A percentile compares a stretch with the other conserved stretches of the same genome.
These are phyloP conservation scores for Boletus insuetus DNA, from an alignment of 768 basidiomycete species.

Conservation along the genomic window DNA sequence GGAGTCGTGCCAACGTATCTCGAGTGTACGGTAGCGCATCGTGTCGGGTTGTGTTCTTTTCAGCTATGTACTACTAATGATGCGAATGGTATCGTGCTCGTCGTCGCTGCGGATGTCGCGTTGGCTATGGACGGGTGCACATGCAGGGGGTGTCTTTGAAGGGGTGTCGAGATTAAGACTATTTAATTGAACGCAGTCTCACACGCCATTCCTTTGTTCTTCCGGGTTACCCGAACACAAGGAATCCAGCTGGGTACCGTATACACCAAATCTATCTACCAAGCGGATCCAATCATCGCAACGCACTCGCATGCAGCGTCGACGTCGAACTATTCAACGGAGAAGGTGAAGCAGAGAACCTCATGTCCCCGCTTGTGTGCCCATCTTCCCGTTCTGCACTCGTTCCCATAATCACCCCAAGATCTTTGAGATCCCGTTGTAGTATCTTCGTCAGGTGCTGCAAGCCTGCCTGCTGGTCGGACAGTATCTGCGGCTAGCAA, in stretches of 20 bases:
- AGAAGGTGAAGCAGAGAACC: conserved; percentile 19
- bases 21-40: conserved; percentile 88
- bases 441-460: conserved; percentile 78
- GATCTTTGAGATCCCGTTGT: conserved; percentile 59
- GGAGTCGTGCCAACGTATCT: conserved; percentile 95
- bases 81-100: conserved; percentile 2
- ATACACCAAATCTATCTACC: conserved; percentile 7
- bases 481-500: conserved; percentile 53
- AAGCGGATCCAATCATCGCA: conserved; percentile 15
- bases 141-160: background rate
- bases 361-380: conserved; percentile 13
- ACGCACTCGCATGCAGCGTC: conserved; percentile 24
- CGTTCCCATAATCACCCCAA: conserved; percentile 59
- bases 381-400: conserved; percentile 36
- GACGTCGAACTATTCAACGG: conserved; percentile 24
- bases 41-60: conserved; percentile 3
- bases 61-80: background rate
- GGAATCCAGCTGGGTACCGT: background rate
- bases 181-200: conserved; percentile 16
- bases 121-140: conserved; percentile 8
- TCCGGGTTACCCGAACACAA: conserved; percentile 3
- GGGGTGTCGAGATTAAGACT: conserved; percentile 10
- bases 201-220: conserved; percentile 20
- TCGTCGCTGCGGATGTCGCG: conserved; percentile 2
- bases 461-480: conserved; percentile 76